Conservation (phyloP, 192 early-diverging fungal genomes). For the Backusella sp. region DNA sequence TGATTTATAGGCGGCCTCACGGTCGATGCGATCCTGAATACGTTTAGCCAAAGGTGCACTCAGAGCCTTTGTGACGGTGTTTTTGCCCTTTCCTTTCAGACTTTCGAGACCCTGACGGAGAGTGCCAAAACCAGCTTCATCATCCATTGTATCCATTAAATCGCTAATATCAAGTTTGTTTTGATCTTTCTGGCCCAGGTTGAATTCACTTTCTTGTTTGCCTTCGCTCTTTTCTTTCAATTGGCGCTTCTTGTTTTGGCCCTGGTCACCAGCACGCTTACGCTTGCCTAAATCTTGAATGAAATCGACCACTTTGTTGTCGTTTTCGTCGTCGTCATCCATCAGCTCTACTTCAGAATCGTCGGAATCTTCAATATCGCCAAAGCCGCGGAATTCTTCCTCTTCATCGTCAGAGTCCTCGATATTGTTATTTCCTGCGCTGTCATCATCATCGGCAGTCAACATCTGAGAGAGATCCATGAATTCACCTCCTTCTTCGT, state of each 20-base stretch:
- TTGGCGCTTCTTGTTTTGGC: slow-evolving; percentile 47
- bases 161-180: slow-evolving; percentile 75
- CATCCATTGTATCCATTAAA: slow-evolving; percentile 66
- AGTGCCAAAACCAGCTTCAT: slow-evolving; percentile 60
- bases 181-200: slow-evolving; percentile 45
- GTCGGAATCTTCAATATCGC: slow-evolving; percentile 47
- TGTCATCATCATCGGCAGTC: slow-evolving; percentile 35
- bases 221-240: slow-evolving; percentile 65
- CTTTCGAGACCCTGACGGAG: slow-evolving; percentile 63
- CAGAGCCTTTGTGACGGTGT: slow-evolving; percentile 40
- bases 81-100: slow-evolving; percentile 53
- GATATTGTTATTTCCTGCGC: slow-evolving; percentile 16
- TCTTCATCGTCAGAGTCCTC: slow-evolving; percentile 39
- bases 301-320: slow-evolving; percentile 52
- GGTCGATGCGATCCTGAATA: slow-evolving; percentile 82
- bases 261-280: slow-evolving; percentile 34
- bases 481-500: slow-evolving; percentile 14
- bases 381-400: slow-evolving; percentile 32
- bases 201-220: slow-evolving; percentile 73
- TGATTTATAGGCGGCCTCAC: slow-evolving; percentile 82
- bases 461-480: slow-evolving; percentile 11
- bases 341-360: slow-evolving; percentile 46
- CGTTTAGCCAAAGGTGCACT: slow-evolving; percentile 80
- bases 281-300: slow-evolving; percentile 67
- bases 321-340: slow-evolving; percentile 41